Conservation (phyloP, 495 filamentous ascomycete genomes). For the Daldinia caldariorum region DNA sequence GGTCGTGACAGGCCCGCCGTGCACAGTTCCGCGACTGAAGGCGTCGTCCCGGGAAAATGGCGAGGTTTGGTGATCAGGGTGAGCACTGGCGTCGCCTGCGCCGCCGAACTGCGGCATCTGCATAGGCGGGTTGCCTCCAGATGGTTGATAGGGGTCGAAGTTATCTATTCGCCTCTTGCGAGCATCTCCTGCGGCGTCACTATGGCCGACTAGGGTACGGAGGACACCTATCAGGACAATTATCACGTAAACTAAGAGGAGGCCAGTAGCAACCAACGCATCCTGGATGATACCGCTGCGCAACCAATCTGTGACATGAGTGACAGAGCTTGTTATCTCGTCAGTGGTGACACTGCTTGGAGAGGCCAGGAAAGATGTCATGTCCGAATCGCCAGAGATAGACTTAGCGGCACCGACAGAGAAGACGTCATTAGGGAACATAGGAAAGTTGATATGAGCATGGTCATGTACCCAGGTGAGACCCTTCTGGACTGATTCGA, state of each 20-base stretch:
- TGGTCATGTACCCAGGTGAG: conserved; percentile 90
- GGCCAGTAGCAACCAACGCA: conserved; percentile 74
- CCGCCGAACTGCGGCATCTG: conserved; percentile 30
- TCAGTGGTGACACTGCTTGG: conserved; percentile 74
- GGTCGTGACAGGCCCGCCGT: conserved; percentile 32
- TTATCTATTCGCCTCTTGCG: conserved; percentile 33
- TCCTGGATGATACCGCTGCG: conserved; percentile 72
- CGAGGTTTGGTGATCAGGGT: conserved; percentile 34
- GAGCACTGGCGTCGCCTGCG: conserved; percentile 31
- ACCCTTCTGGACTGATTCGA: conserved; percentile 79
- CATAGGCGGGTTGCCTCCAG: not conserved
- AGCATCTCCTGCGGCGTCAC: conserved; percentile 56
- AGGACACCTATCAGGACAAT: conserved; percentile 76
- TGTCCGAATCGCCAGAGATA: conserved; percentile 63
- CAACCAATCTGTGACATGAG: conserved; percentile 70
- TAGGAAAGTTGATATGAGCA: conserved; percentile 83
- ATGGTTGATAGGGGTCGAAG: conserved; percentile 6
- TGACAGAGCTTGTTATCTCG: conserved; percentile 80
- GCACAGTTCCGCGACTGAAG: conserved; percentile 30
- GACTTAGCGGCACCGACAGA: conserved; percentile 77
- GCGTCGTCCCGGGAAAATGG: conserved; percentile 31
- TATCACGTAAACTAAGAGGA: conserved; percentile 80
- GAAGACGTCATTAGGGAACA: conserved; percentile 82
- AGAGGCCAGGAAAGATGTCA: conserved; percentile 78
- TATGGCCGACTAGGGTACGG: conserved; percentile 68